These are phyloP conservation scores for Tilletia horrida DNA, from an alignment of 1,284 basidiomycete genomes.

Conservation along the genomic window DNA sequence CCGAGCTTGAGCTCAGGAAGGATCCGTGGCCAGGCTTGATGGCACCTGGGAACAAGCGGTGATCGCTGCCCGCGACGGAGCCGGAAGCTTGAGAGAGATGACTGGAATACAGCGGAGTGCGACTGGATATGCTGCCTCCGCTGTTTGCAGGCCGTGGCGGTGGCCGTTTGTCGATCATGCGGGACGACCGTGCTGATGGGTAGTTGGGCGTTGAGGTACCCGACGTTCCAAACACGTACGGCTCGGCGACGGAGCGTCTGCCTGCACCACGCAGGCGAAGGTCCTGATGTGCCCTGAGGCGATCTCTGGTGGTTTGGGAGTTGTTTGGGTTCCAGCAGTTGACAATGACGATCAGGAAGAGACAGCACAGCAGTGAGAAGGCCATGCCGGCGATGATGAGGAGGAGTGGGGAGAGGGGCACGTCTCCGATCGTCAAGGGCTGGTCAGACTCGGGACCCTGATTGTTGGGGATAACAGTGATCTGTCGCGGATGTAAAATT, in stretches of 20 bases:
- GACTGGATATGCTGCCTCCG: conserved; percentile 13
- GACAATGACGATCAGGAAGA: conserved; percentile 12
- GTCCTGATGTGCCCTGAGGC: conserved; percentile 10
- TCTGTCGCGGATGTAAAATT: neutral
- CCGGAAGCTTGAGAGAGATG: conserved; percentile 5
- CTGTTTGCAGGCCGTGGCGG: neutral
- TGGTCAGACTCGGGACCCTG: conserved; percentile 3
- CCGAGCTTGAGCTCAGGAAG: conserved; percentile 12
- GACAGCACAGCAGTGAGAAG: neutral
- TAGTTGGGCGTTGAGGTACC: neutral
- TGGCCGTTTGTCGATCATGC: neutral
- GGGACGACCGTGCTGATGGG: neutral
- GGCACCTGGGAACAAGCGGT: neutral
- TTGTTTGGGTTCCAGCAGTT: conserved; percentile 15
- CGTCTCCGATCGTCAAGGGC: neutral
- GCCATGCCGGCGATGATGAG: conserved; percentile 16
- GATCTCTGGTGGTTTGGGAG: conserved; percentile 5
- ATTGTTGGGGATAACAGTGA: neutral
- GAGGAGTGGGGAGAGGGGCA: neutral
- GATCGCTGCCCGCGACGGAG: neutral
- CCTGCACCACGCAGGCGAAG: conserved; percentile 9
- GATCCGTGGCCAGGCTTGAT: neutral
- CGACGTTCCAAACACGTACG: neutral
- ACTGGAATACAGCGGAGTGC: conserved; percentile 2
- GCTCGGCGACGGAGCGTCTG: conserved; percentile 4